Evolutionary conservation across 2,329 filamentous ascomycete genomes (phyloP).

Genomic region (Trichoderma polysporum): DNA sequence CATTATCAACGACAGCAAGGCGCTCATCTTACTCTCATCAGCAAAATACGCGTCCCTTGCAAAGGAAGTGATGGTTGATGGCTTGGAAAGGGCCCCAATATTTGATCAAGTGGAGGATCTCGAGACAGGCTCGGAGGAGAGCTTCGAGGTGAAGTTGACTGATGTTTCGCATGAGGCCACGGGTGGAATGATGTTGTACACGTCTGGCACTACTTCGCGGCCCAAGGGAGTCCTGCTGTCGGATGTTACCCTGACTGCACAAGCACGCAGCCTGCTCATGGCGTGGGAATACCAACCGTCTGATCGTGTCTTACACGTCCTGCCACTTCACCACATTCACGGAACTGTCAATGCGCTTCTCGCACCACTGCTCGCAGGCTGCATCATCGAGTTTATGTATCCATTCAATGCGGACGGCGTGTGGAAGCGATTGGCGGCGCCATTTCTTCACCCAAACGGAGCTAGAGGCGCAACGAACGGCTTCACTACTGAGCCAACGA

Average conservation of each 20-base stretch:
- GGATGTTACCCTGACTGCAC: conserved; percentile 75
- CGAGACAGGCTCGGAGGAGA: too few relatives aligned
- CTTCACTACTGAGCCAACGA: conserved; percentile 32
- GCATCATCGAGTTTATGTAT: conserved; percentile 88
- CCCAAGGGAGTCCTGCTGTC: conserved; percentile 86
- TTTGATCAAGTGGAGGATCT: too few relatives aligned
- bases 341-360: conserved; percentile 93
- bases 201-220: not conserved
- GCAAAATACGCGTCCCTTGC: too few relatives aligned
- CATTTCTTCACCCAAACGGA: too few relatives aligned
- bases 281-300: conserved; percentile 82
- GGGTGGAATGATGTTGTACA: not conserved
- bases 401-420: conserved; percentile 86
- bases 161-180: too few relatives aligned
- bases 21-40: too few relatives aligned
- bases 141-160: too few relatives aligned
- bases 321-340: conserved; percentile 96
- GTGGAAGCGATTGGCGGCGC: conserved; percentile 81
- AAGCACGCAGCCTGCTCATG: conserved; percentile 73
- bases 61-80: too few relatives aligned
- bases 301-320: conserved; percentile 83
- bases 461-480: too few relatives aligned
- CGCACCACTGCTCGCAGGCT: conserved; percentile 82
- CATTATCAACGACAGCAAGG: too few relatives aligned
- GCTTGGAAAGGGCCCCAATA: too few relatives aligned